Percentiles rank a stretch among this genome's conserved stretches.
phyloP scores from a whole-genome alignment of 257 asterid genomes.

The Primulina tabacum region DNA sequence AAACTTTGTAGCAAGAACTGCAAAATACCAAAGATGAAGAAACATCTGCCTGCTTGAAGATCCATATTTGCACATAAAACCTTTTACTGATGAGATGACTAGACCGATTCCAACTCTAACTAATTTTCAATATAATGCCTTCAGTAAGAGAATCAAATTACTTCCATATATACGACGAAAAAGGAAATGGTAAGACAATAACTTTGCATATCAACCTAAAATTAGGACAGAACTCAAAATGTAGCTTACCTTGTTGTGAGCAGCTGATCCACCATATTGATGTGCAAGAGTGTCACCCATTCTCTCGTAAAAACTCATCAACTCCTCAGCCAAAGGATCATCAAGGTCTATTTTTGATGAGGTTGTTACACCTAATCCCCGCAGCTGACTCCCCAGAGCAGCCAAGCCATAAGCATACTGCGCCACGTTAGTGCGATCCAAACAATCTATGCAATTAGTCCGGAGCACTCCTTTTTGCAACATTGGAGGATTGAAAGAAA shows the following conservation, averaged over 20 bases:
- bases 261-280: slow-evolving; percentile 89
- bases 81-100: background rate
- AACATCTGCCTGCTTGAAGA: background rate
- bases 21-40: background rate
- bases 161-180: background rate
- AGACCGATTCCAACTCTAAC: background rate
- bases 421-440: slow-evolving; percentile 82
- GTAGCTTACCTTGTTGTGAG: slow-evolving; percentile 66
- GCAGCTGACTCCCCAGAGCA: slow-evolving; percentile 72
- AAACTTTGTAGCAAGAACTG: background rate
- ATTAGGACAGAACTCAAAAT: background rate
- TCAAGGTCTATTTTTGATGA: slow-evolving; percentile 58
- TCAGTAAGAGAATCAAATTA: background rate
- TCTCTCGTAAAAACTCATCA: slow-evolving; percentile 64
- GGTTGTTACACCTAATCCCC: slow-evolving; percentile 49
- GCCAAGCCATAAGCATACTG: slow-evolving; percentile 80
- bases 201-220: slow-evolving; percentile 9
- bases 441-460: slow-evolving; percentile 79
- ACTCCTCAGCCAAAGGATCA: slow-evolving; percentile 73
- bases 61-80: background rate
- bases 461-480: slow-evolving; percentile 66
- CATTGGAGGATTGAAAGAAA: slow-evolving; percentile 39
- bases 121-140: background rate
- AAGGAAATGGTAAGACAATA: background rate
- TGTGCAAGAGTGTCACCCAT: slow-evolving; percentile 87